A percentile compares a stretch with the other conserved stretches of the same genome.
These are phyloP conservation scores for Cantharellus anzutake DNA, from an alignment of 768 basidiomycete species.

Conservation along the genomic window DNA sequence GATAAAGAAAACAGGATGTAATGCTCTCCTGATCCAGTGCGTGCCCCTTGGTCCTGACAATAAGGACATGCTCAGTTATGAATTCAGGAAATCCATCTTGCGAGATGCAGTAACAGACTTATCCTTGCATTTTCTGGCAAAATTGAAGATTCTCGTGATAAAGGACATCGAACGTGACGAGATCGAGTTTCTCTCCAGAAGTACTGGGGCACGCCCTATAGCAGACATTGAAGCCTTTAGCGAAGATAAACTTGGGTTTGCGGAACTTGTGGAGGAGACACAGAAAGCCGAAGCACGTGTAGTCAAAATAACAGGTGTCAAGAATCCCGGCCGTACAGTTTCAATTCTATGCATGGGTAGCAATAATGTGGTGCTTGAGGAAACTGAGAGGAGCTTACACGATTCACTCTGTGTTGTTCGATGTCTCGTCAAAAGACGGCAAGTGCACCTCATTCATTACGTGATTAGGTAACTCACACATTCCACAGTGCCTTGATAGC, in stretches of 20 bases:
- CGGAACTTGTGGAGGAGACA: conserved; percentile 86
- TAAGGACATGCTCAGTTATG: background rate
- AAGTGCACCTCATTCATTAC: conserved; percentile 3
- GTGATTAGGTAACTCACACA: background rate
- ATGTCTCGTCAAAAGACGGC: conserved; percentile 97
- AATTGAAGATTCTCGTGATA: conserved; percentile 86
- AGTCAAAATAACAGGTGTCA: conserved; percentile 86
- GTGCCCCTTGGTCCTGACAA: background rate
- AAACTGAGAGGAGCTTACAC: conserved; percentile 92
- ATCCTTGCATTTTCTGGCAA: conserved; percentile 91
- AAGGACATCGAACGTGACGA: conserved; percentile 98
- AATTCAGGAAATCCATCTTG: conserved; percentile 66
- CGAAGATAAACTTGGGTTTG: conserved; percentile 93
- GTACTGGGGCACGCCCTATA: conserved; percentile 85
- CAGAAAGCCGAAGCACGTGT: conserved; percentile 71
- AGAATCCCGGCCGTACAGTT: conserved; percentile 86
- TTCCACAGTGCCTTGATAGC: conserved; percentile 64
- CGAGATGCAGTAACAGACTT: conserved; percentile 98
- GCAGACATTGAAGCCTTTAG: conserved; percentile 96
- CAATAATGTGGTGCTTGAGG: conserved; percentile 86
- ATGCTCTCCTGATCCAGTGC: conserved; percentile 82
- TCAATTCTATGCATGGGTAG: conserved; percentile 88
- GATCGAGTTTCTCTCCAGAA: conserved; percentile 91
- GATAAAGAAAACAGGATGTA: conserved; percentile 99
- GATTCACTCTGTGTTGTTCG: conserved; percentile 98